Percentiles rank a stretch among this genome's conserved stretches.
Evolutionary conservation across 176 grass and related monocot genomes (phyloP).

Genomic region (Microstegium vimineum): DNA sequence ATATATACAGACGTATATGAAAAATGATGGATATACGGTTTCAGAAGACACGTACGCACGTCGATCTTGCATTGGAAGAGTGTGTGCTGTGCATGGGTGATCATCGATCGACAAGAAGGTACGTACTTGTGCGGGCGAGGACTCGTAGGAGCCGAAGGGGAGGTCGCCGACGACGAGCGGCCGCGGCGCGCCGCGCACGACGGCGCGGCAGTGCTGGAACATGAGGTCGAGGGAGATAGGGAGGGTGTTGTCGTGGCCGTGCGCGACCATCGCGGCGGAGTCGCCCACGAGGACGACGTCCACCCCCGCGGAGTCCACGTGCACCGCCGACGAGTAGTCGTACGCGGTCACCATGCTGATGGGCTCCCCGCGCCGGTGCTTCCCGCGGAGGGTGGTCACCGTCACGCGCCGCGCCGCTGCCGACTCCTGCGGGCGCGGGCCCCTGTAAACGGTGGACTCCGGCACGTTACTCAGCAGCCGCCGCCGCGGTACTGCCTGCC

Average conservation of each 20-base stretch:
- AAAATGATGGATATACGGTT: neutral
- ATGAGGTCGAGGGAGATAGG: constrained; percentile 80
- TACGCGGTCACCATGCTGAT: constrained; percentile 92
- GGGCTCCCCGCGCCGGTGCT: constrained; percentile 69
- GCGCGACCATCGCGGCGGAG: constrained; percentile 90
- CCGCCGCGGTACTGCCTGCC: constrained; percentile 26
- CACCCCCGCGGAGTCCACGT: constrained; percentile 78
- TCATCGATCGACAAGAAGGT: neutral
- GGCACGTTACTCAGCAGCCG: constrained; percentile 71
- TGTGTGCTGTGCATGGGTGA: no score
- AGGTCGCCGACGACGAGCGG: constrained; percentile 82
- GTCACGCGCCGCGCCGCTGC: constrained; percentile 51
- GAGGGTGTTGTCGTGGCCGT: constrained; percentile 89
- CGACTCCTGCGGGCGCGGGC: constrained; percentile 58
- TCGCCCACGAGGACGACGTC: constrained; percentile 90
- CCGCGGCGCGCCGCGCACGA: constrained; percentile 63
- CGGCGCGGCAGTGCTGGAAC: constrained; percentile 85
- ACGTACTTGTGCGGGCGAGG: constrained; percentile 54
- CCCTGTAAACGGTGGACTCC: constrained; percentile 79
- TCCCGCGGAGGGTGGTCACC: constrained; percentile 56
- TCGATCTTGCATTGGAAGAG: no score
- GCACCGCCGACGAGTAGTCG: constrained; percentile 91
- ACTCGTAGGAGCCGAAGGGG: constrained; percentile 75
- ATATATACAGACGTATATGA: neutral
- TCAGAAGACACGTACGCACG: no score